Evolutionary conservation across 75 land plant species (phyloP), one percentile per base, ranked within the genome.

Genomic region (Chamaecyparis obtusa): DNA sequence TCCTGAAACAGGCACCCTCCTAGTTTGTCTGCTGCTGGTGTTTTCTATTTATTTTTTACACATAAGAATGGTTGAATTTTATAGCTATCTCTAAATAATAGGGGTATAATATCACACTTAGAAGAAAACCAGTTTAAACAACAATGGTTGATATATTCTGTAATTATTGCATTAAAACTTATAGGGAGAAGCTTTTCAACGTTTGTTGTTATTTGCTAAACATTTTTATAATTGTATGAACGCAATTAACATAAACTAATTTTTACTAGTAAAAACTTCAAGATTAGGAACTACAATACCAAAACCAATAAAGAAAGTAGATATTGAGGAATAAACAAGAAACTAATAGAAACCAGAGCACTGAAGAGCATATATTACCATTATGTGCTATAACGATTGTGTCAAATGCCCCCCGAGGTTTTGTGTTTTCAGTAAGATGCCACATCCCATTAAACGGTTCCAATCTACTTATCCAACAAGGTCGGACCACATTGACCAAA

Each of bases 361-460:
- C n/a, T 37, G 41, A 72, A 85, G 30, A 39, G 79, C 32, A 84
- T 43, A 81, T 81, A 44, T 89, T 86, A 96, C 99, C 99, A 91
- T 97, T 97, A 85, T 97, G 99, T 79, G 99, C 99, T 88, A 97
- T 93, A 83, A 97, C 94, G 85, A 97, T 94, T 14, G 93, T 93
- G 91, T 97, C 99, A 88, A 94, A 97, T 56, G 88, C 87, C 14
- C 99, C 99, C 41, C 89, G 90, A 72, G 91, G 93, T 85, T 94
- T 93, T 69, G 90, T 95, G 86, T 95, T 95, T 91, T 96, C 99
- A 84, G 91, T 93, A 60, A 97, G 89, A 88, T 94, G 89, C 99
- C 99, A 97, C 88, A 84, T 87, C 71, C 95, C 96, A 87, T 94
- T 94, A 78, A 88, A 87, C 57, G 93, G 94, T 77, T 93, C 94